Conservation (phyloP, 164 flowering plant species). For the Buxus sempervirens region DNA sequence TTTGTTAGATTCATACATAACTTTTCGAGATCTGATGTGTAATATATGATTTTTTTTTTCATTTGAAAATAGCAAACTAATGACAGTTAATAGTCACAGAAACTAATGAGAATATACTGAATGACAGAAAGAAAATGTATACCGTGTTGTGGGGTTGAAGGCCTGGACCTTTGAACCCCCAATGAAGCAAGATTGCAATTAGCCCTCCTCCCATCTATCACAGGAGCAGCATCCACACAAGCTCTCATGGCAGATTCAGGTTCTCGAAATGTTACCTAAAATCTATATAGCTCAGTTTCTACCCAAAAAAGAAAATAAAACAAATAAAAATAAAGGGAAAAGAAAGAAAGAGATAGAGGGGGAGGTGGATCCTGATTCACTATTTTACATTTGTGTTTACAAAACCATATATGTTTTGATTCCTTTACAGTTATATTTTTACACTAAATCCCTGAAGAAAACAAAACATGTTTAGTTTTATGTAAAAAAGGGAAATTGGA, state of each 20-base stretch:
- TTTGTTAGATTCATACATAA: no score
- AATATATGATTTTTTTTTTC: no score
- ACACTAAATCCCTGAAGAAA: conserved; percentile 7
- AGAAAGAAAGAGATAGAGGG: no score
- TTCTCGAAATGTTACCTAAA: conserved; percentile 85
- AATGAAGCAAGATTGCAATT: conserved; percentile 93
- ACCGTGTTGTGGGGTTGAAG: conserved; percentile 85
- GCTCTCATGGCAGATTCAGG: conserved; percentile 90
- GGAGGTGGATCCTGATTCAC: conserved; percentile 13
- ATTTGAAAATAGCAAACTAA: no score
- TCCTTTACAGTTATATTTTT: conserved; percentile 2
- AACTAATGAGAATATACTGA: background rate
- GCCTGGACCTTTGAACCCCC: conserved; percentile 91
- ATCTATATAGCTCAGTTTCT: background rate
- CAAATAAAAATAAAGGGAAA: background rate
- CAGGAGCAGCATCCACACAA: conserved; percentile 86
- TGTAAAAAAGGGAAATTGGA: no score
- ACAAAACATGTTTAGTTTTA: background rate
- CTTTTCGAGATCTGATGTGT: no score
- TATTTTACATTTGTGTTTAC: background rate
- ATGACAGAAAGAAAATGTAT: background rate
- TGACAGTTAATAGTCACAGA: no score
- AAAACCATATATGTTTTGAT: conserved; percentile 3
- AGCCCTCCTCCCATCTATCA: conserved; percentile 95
- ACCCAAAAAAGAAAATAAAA: background rate